Evolutionary conservation across 345 rosid genomes (phyloP).

Genomic region (Eucalyptus leucophloia): DNA sequence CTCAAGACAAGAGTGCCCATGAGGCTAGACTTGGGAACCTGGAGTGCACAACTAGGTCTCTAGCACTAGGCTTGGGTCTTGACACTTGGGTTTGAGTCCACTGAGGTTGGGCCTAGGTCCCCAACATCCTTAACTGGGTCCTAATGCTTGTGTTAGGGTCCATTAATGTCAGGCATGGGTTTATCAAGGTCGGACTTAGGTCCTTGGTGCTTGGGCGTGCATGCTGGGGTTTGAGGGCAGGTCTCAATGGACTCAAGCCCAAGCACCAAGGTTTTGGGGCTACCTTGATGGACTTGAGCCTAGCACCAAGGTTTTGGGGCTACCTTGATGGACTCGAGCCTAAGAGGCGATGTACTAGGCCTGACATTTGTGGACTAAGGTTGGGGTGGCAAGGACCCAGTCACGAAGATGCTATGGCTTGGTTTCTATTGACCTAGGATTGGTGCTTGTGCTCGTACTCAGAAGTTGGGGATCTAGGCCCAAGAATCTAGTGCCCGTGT

Average conservation of each 20-base stretch:
- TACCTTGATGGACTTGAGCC: too few species aligned
- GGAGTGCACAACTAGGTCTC: neutral
- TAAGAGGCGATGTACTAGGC: neutral
- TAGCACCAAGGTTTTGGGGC: too few species aligned
- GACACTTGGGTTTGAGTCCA: rapidly evolving
- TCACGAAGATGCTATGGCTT: neutral
- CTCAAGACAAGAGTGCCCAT: neutral
- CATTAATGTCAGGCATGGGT: neutral
- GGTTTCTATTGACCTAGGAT: neutral
- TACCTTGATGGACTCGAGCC: neutral
- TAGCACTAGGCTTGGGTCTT: neutral
- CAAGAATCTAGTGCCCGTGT: rapidly evolving
- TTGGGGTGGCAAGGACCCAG: neutral
- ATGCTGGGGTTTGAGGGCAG: neutral
- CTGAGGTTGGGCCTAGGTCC: neutral
- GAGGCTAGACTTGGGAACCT: neutral
- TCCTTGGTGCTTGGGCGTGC: neutral
- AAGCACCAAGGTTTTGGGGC: neutral
- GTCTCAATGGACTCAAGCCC: neutral
- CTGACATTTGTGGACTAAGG: neutral
- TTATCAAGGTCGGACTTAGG: neutral
- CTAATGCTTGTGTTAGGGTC: neutral
- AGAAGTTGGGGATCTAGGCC: neutral
- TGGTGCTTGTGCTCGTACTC: neutral
- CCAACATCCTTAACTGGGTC: rapidly evolving